phyloP scores from a whole-genome alignment of 2,329 filamentous ascomycete genomes.

The Fusarium multiceps region DNA sequence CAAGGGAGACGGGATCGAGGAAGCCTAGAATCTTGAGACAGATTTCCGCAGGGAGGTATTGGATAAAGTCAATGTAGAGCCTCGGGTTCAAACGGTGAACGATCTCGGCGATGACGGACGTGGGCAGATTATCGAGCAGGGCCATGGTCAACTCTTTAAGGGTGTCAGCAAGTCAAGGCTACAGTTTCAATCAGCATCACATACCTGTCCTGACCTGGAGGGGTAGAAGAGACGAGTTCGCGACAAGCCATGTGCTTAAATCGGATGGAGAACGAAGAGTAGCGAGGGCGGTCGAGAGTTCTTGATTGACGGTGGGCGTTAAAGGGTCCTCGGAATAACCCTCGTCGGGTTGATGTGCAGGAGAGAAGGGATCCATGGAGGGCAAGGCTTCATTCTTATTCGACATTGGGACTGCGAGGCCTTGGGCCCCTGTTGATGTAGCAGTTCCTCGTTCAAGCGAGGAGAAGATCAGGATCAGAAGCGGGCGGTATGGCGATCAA shows the following conservation, averaged over 20 bases:
- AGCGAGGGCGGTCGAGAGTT: conserved; percentile 50
- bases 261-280: conserved; percentile 56
- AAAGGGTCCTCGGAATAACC: conserved; percentile 85
- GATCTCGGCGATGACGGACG: conserved; percentile 81
- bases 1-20: conserved; percentile 82
- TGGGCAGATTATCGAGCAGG: conserved; percentile 81
- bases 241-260: conserved; percentile 62
- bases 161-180: conserved; percentile 23
- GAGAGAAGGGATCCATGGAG: conserved; percentile 60
- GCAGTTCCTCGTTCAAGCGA: conserved; percentile 11
- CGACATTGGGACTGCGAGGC: conserved; percentile 44
- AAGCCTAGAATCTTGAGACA: conserved; percentile 90
- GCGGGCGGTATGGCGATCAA: conserved; percentile 2
- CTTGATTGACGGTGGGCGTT: conserved; percentile 54
- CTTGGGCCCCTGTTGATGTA: conserved; percentile 35
- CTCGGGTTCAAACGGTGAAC: conserved; percentile 83
- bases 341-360: conserved; percentile 76
- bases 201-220: conserved; percentile 62
- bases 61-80: conserved; percentile 92
- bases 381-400: conserved; percentile 44
- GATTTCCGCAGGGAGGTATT: conserved; percentile 87
- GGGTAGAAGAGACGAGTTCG: conserved; percentile 62
- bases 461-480: neutral
- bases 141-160: conserved; percentile 79
- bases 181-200: conserved; percentile 35